Conservation (phyloP, 768 basidiomycete species). For the Phylloporus arenicola region DNA sequence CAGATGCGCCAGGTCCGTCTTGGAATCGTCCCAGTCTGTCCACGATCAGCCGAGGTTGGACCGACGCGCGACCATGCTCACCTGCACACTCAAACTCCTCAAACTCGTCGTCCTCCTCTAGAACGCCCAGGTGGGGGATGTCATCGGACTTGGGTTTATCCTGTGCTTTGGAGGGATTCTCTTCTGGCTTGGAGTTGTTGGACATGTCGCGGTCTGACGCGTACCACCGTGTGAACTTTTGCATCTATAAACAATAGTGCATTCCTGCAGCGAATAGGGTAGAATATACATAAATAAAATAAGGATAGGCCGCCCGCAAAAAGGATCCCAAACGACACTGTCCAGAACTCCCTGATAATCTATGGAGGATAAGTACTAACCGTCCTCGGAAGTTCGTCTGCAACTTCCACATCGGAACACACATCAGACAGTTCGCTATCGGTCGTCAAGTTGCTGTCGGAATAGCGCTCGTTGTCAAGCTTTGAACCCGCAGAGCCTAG, state of each 20-base stretch:
- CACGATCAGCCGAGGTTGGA: neutral
- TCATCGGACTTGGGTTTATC: slow-evolving; percentile 43
- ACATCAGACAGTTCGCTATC: slow-evolving; percentile 27
- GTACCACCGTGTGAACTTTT: slow-evolving; percentile 22
- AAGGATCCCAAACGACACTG: slow-evolving; percentile 5
- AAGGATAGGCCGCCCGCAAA: slow-evolving; percentile 24
- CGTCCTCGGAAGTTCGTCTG: slow-evolving; percentile 24
- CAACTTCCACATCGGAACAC: slow-evolving; percentile 18
- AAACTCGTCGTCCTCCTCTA: slow-evolving; percentile 97
- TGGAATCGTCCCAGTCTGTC: slow-evolving; percentile 81
- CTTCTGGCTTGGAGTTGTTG: slow-evolving; percentile 41
- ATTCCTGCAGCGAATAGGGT: neutral
- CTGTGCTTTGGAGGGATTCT: slow-evolving; percentile 20
- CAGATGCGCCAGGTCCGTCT: slow-evolving; percentile 77
- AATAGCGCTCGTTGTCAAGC: slow-evolving; percentile 17
- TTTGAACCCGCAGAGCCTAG: slow-evolving; percentile 15
- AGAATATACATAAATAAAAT: slow-evolving; percentile 29
- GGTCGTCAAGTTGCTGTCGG: slow-evolving; percentile 5
- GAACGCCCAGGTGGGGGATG: slow-evolving; percentile 69
- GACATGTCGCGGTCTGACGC: slow-evolving; percentile 35
- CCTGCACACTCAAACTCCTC: slow-evolving; percentile 89
- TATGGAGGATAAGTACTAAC: slow-evolving; percentile 12
- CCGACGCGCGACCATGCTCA: slow-evolving; percentile 27
- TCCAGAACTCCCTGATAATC: slow-evolving; percentile 8
- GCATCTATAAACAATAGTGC: slow-evolving; percentile 2